A percentile compares a stretch with the other conserved stretches of the same genome.
phyloP scores from a whole-genome alignment of 805 yeast genomes.

The Lipomyces mesembrius region DNA sequence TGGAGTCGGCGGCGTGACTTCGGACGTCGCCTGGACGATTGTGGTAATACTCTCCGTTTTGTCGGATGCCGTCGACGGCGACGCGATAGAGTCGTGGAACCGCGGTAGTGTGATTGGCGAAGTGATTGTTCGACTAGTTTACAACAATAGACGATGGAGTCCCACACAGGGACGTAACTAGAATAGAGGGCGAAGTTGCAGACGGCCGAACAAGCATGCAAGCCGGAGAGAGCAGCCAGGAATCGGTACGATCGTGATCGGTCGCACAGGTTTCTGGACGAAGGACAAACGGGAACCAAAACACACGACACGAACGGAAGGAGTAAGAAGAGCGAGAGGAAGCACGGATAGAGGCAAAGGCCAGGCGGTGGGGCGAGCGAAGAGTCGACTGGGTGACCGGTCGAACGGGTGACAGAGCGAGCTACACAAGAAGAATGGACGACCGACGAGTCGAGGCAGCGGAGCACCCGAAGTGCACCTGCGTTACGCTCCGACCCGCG shows the following conservation, averaged over 20 bases:
- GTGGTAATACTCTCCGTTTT: background rate
- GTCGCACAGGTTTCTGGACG: conserved; percentile 1
- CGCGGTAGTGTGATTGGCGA: background rate
- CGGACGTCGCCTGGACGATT: background rate
- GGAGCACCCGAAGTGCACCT: background rate
- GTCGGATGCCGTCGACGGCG: conserved; percentile 7
- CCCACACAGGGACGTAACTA: background rate
- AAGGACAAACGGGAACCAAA: background rate
- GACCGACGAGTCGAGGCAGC: background rate
- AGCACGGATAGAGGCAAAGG: background rate
- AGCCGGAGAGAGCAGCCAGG: background rate
- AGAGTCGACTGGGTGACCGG: background rate
- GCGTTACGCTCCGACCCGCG: background rate
- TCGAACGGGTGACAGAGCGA: background rate
- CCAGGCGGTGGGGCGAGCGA: background rate
- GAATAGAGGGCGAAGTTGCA: background rate
- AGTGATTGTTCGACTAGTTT: background rate
- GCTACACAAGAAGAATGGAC: conserved; percentile 2
- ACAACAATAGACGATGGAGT: background rate
- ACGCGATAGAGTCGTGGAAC: background rate
- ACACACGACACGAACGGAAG: background rate
- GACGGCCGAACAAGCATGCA: background rate
- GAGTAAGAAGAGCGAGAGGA: background rate
- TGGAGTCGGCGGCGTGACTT: conserved; percentile 9
- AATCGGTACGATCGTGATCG: background rate